Conservation (phyloP, 768 basidiomycete genomes). For the Serendipita sp. region DNA sequence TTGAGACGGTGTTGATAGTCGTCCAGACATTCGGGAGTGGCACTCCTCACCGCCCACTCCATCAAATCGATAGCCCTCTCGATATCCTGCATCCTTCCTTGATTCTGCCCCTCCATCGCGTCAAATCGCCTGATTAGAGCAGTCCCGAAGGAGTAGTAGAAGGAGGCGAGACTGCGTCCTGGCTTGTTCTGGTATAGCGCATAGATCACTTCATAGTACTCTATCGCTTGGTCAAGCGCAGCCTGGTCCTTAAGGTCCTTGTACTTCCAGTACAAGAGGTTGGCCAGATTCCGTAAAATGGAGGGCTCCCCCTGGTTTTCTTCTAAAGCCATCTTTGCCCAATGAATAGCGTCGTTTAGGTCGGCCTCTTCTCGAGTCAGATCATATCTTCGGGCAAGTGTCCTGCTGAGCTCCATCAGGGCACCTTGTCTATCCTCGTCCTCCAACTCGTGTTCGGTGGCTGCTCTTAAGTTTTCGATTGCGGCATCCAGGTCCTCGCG, state of each 20-base stretch:
- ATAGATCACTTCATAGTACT: slow-evolving; percentile 3
- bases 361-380: not conserved
- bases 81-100: not conserved
- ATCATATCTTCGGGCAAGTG: not conserved
- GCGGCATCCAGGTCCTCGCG: not conserved
- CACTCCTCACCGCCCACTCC: not conserved
- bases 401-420: slow-evolving; percentile 1
- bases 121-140: not conserved
- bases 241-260: not conserved
- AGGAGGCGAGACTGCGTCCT: slow-evolving; percentile 1
- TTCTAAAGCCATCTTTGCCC: not conserved
- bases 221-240: slow-evolving; percentile 1
- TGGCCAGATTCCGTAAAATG: slow-evolving; percentile 1
- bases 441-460: not conserved
- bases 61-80: not conserved
- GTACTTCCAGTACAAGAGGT: slow-evolving; percentile 2
- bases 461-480: not conserved
- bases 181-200: not conserved
- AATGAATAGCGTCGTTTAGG: not conserved
- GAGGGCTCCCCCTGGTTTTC: not conserved
- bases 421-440: not conserved
- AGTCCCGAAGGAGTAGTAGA: slow-evolving; percentile 3
- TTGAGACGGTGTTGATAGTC: slow-evolving; percentile 1
- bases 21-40: not conserved
- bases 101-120: not conserved